phyloP scores from a whole-genome alignment of 257 asterid genomes.

The Ilex asprella region DNA sequence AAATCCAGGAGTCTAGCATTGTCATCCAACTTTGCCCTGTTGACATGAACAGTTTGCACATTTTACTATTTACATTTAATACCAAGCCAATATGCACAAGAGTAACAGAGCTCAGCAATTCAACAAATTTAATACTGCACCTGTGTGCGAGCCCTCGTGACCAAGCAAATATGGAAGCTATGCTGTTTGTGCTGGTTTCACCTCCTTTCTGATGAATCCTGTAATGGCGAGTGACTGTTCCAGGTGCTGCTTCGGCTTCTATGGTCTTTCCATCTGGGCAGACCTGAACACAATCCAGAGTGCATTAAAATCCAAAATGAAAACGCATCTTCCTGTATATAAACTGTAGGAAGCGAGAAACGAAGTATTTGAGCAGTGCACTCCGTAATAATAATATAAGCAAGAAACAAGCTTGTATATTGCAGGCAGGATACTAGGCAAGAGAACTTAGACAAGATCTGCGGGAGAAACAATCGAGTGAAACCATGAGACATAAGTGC shows the following conservation, averaged over 20 bases:
- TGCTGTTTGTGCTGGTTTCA: slow-evolving; percentile 2
- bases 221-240: slow-evolving; percentile 1
- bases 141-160: slow-evolving; percentile 2
- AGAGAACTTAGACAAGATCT: no score
- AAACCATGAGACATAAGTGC: no score
- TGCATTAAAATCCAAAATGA: background rate
- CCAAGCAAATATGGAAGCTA: background rate
- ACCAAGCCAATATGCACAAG: no score
- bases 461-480: no score
- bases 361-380: background rate
- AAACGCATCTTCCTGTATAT: background rate
- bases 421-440: no score
- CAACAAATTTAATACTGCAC: background rate
- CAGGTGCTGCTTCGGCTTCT: slow-evolving; percentile 1
- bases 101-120: no score
- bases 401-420: no score
- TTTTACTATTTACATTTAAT: no score
- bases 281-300: background rate
- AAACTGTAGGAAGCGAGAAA: no score
- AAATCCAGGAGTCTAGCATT: background rate
- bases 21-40: slow-evolving; percentile 1
- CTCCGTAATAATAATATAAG: no score
- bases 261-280: slow-evolving; percentile 2
- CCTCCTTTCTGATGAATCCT: slow-evolving; percentile 5
- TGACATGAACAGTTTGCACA: background rate